phyloP scores from a whole-genome alignment of 75 land plant species.

The Cunninghamia lanceolata region DNA sequence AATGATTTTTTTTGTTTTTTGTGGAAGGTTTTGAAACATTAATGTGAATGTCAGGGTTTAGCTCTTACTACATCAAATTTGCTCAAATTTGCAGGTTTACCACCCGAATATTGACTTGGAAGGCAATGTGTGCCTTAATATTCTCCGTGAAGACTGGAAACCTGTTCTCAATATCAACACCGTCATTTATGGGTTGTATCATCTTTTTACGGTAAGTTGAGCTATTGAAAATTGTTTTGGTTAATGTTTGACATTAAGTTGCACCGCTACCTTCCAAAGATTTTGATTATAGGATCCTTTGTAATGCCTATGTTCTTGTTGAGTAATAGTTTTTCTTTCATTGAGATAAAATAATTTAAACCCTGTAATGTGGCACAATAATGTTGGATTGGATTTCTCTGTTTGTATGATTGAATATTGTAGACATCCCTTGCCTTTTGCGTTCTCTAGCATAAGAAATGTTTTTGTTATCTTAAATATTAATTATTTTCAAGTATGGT shows the following conservation, averaged over 20 bases:
- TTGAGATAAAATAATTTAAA: too few species aligned
- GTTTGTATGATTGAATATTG: background rate
- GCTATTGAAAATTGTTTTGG: background rate
- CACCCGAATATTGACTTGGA: conserved; percentile 54
- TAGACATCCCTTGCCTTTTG: background rate
- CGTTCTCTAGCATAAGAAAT: background rate
- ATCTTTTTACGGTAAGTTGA: conserved; percentile 35
- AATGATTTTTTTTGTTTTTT: too few species aligned
- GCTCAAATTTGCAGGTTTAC: conserved; percentile 27
- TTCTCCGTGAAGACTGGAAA: conserved; percentile 55
- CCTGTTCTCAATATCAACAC: conserved; percentile 51
- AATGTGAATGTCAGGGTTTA: background rate
- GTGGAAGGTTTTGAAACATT: background rate
- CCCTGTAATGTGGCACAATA: background rate
- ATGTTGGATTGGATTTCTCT: background rate
- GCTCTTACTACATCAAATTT: background rate
- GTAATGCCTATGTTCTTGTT: background rate
- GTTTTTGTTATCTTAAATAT: background rate
- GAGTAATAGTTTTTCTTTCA: background rate
- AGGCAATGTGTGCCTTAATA: conserved; percentile 56
- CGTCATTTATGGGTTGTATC: conserved; percentile 45
- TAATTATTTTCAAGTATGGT: background rate
- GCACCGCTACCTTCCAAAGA: background rate
- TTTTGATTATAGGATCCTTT: background rate
- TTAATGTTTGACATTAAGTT: background rate